These are phyloP conservation scores for Verticillium nonalfalfae DNA, from an alignment of 2,329 filamentous ascomycete species.

Conservation along the genomic window DNA sequence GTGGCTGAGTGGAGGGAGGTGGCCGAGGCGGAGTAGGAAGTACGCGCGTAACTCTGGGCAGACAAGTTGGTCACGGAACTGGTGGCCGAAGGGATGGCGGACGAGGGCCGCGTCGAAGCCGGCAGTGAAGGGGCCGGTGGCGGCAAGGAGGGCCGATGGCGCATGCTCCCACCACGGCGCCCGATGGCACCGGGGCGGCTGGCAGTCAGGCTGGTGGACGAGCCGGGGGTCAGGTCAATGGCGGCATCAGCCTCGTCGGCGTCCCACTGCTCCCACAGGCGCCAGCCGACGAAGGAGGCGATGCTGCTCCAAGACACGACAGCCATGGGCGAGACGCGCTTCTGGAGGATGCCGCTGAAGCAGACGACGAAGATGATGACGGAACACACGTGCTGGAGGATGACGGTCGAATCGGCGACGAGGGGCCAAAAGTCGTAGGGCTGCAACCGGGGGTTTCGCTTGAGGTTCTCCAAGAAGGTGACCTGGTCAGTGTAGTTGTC, in stretches of 20 bases:
- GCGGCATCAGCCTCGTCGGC: conserved; percentile 57
- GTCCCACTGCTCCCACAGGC: conserved; percentile 88
- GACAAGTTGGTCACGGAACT: not conserved
- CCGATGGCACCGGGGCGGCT: not conserved
- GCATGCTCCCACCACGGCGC: conserved; percentile 15
- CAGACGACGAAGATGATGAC: conserved; percentile 92
- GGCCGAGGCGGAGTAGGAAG: conserved; percentile 42
- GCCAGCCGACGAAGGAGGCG: conserved; percentile 80
- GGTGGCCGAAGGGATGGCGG: not conserved
- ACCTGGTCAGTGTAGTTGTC: conserved; percentile 98
- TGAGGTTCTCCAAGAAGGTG: conserved; percentile 92
- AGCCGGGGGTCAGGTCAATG: conserved; percentile 22
- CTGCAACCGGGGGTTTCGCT: conserved; percentile 86
- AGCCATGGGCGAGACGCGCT: conserved; percentile 82
- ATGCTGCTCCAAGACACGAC: conserved; percentile 81
- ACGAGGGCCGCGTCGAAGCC: not conserved
- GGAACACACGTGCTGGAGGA: conserved; percentile 93
- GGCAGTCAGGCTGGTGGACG: not conserved
- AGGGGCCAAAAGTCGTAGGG: conserved; percentile 98
- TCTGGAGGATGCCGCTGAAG: conserved; percentile 84
- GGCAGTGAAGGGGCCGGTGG: not conserved
- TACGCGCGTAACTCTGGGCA: conserved; percentile 13
- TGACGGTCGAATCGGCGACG: conserved; percentile 90
- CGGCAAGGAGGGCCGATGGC: conserved; percentile 6
- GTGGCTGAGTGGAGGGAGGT: conserved; percentile 45